Evolutionary conservation across 768 basidiomycete genomes (phyloP), one percentile per base, ranked within the genome.

Genomic region (Chlorophyllum brunneum): DNA sequence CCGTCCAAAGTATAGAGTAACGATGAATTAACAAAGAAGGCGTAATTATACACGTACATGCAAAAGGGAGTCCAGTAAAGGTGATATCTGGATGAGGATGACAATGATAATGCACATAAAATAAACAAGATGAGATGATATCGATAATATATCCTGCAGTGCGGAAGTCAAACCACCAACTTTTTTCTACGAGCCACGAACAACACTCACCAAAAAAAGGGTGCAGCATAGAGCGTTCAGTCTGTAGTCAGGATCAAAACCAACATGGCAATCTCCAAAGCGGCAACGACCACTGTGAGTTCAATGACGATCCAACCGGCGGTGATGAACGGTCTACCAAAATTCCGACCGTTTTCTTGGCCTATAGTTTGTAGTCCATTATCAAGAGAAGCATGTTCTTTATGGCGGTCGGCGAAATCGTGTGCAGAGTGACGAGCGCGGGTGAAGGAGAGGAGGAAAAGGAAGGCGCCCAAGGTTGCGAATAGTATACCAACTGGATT

Each of bases 241-340:
- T 39, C 26, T 10, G 36, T 37, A 16, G 51, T 65, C 47, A 88
- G 57, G 29, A 92, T 72, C 39, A 92, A 71, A 1, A 79, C 77
- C 6, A 92, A 68, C 37, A 92, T 68, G 0, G 73, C 80, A 37
- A 91, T 65, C 60, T 92, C 88, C 15, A 87, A 78, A 0, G 70
- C 69, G 1, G 79, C 76, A 0, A 91, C 87, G 2, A 88, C 69
- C 11, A 70, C 59, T 0, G 83, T 74, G 5, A 92, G 79, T 10
- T 75, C 69, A 2, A 87, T 52, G 4, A 89, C 79, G 48, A 85
- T 80, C 76, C 85, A 79, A n/a, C 92, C 92, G 5, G 89, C 86
- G 0, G 90, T 90, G 15, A 84, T 64, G 62, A 92, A 92, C 1
- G 88, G 87, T 10, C 86, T 74, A 0, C 91, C 92, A 60, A 83